Evolutionary conservation across 1,284 basidiomycete genomes (phyloP).

Genomic region (Naganishia sp.): DNA sequence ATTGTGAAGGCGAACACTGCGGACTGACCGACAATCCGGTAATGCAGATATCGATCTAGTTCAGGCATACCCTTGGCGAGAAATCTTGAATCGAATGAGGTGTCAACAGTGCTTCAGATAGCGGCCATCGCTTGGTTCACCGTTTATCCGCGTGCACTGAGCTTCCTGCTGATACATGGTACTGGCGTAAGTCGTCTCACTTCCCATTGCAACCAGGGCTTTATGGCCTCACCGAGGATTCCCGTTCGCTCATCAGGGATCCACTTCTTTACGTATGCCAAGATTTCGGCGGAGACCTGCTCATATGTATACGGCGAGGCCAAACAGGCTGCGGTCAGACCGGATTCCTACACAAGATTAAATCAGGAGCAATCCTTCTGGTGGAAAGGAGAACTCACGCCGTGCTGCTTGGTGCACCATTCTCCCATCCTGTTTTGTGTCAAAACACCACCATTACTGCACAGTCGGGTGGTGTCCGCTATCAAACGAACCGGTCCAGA

Average conservation of each 20-base stretch:
- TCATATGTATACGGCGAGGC: slow-evolving; percentile 50
- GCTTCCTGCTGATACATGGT: slow-evolving; percentile 50
- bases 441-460: background rate
- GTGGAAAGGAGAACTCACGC: slow-evolving; percentile 31
- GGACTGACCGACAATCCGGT: slow-evolving; percentile 55
- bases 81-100: slow-evolving; percentile 42
- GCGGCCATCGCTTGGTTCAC: slow-evolving; percentile 35
- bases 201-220: background rate
- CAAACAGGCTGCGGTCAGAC: slow-evolving; percentile 51
- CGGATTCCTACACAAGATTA: slow-evolving; percentile 40
- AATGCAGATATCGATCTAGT: slow-evolving; percentile 55
- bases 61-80: slow-evolving; percentile 55
- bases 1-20: background rate
- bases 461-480: too few relatives aligned
- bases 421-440: slow-evolving; percentile 48
- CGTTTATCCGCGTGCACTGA: slow-evolving; percentile 57
- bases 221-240: slow-evolving; percentile 41
- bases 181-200: too few relatives aligned
- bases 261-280: slow-evolving; percentile 56
- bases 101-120: background rate
- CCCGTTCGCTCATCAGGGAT: slow-evolving; percentile 54
- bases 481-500: slow-evolving; percentile 49
- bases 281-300: slow-evolving; percentile 50
- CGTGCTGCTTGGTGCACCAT: slow-evolving; percentile 54
- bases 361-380: too few relatives aligned